These are phyloP conservation scores for Cystofilobasidium bisporidii DNA, from an alignment of 768 basidiomycete species.

Conservation along the genomic window DNA sequence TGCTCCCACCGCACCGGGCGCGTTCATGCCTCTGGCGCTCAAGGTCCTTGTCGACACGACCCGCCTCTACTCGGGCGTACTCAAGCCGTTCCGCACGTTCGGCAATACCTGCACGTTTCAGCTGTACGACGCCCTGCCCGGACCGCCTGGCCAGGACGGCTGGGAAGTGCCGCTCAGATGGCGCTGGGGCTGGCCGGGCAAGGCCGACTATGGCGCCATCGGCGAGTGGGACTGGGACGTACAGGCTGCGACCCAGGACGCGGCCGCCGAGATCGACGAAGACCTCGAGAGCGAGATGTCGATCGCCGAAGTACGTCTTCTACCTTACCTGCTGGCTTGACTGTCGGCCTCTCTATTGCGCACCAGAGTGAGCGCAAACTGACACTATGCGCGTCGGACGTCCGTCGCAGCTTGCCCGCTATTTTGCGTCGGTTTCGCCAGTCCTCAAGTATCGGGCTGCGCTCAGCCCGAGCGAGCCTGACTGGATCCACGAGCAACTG, in stretches of 20 bases:
- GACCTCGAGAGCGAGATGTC: conserved; percentile 7
- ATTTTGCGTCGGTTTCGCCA: conserved; percentile 21
- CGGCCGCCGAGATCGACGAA: background rate
- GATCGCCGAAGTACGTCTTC: conserved; percentile 10
- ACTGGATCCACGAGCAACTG: conserved; percentile 12
- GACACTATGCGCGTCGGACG: background rate
- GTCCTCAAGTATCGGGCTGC: conserved; percentile 16
- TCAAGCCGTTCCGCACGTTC: conserved; percentile 10
- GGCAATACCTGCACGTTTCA: conserved; percentile 20
- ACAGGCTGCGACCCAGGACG: background rate
- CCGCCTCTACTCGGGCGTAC: conserved; percentile 15
- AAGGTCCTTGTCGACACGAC: conserved; percentile 10
- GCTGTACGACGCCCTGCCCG: conserved; percentile 19
- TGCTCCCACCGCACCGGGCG: background rate
- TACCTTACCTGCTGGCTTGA: background rate
- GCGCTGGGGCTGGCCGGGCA: conserved; percentile 22
- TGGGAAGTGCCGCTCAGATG: background rate
- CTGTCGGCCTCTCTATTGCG: background rate
- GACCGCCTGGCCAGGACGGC: background rate
- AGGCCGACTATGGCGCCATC: background rate
- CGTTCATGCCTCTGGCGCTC: background rate
- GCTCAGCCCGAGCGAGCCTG: conserved; percentile 1
- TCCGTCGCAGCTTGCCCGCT: conserved; percentile 4
- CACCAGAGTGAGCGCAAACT: background rate
- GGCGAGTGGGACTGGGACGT: conserved; percentile 10